Conservation (phyloP, 176 grass and related monocot genomes). For the Lolium rigidum region DNA sequence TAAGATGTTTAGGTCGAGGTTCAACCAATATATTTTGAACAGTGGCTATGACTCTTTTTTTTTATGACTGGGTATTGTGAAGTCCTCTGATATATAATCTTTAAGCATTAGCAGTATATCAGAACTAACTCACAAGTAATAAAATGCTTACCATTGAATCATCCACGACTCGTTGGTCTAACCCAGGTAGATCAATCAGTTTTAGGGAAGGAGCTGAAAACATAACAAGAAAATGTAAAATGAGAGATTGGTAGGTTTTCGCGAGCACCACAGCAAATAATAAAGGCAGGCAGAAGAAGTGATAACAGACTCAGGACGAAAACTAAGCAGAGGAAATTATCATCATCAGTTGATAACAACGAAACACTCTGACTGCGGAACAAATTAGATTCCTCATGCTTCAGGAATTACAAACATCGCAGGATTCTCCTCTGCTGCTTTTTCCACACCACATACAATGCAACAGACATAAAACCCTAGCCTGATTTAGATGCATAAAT, state of each 20-base stretch:
- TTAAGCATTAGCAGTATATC: conserved; percentile 22
- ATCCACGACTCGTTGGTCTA: conserved; percentile 89
- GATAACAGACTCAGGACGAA: too few species aligned
- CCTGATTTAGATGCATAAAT: not conserved
- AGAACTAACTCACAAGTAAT: not conserved
- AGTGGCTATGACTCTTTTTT: not conserved
- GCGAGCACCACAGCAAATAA: not conserved
- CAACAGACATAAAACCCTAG: not conserved
- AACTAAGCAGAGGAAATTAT: too few species aligned
- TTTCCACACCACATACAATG: not conserved
- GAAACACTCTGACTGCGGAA: too few species aligned
- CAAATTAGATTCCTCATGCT: not conserved
- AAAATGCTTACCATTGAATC: conserved; percentile 71
- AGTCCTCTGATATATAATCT: not conserved
- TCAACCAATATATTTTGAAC: not conserved
- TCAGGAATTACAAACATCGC: too few species aligned
- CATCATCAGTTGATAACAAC: too few species aligned
- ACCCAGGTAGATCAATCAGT: conserved; percentile 95
- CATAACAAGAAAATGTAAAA: conserved; percentile 16
- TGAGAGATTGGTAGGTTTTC: conserved; percentile 27
- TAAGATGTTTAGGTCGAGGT: not conserved
- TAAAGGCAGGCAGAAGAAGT: too few species aligned
- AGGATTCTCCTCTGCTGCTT: not conserved
- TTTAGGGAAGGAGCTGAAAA: conserved; percentile 87
- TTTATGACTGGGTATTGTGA: not conserved